Percentiles rank a stretch among this genome's conserved stretches.
Conservation (phyloP, 2,329 filamentous ascomycete species). For the Ophiostoma novo-ulmi region DNA sequence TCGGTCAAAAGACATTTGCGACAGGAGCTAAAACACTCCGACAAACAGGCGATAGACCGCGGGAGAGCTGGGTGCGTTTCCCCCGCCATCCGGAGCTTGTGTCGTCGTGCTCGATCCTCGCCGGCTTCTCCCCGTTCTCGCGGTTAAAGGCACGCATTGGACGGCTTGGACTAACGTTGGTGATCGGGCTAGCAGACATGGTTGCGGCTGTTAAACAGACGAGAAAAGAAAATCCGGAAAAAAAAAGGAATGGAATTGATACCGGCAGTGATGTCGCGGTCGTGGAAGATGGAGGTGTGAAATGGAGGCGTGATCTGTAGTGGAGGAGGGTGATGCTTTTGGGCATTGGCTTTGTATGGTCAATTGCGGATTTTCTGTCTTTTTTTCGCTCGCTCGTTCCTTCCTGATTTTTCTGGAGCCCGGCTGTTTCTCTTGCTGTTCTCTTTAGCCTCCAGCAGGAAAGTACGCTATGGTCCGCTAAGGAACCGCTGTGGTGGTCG, state of each 20-base stretch:
- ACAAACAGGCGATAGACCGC: too few species aligned
- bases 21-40: neutral
- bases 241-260: constrained; percentile 12
- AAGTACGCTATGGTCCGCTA: neutral
- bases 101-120: neutral
- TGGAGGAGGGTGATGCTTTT: constrained; percentile 13
- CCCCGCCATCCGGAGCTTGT: constrained; percentile 12
- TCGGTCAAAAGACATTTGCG: neutral
- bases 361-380: constrained; percentile 23
- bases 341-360: constrained; percentile 11
- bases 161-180: constrained; percentile 33
- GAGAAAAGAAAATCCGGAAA: constrained; percentile 11
- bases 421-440: constrained; percentile 15
- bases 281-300: neutral
- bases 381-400: constrained; percentile 20
- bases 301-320: constrained; percentile 6
- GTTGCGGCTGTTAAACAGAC: constrained; percentile 18
- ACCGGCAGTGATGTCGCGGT: constrained; percentile 15
- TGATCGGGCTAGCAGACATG: constrained; percentile 34
- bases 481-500: neutral
- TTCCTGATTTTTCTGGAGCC: constrained; percentile 14
- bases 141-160: neutral
- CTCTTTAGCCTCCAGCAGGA: neutral
- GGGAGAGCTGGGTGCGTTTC: neutral
- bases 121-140: neutral